Percentiles rank a stretch among this genome's conserved stretches.
phyloP scores from a whole-genome alignment of 2,329 filamentous ascomycete species.

The Dothideomycetidae sp. region DNA sequence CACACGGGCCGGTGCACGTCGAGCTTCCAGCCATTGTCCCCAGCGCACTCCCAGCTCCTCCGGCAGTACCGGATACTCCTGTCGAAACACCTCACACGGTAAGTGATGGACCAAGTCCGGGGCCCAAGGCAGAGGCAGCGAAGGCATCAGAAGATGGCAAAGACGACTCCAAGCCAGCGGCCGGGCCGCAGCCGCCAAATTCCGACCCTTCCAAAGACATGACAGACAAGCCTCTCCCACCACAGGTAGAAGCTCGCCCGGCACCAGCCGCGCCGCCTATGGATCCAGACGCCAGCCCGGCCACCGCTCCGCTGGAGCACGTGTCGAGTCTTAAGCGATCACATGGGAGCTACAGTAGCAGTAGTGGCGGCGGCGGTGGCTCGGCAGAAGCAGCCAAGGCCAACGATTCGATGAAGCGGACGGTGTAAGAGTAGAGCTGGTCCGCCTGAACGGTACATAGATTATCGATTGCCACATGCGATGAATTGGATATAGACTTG shows the following conservation, averaged over 20 bases:
- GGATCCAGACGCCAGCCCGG: slow-evolving; percentile 8
- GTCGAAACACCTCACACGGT: too few relatives aligned
- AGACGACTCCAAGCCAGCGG: not conserved
- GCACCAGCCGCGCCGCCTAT: not conserved
- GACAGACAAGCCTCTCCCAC: not conserved
- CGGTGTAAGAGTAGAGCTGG: not conserved
- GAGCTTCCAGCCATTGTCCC: not conserved
- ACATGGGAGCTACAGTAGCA: too few relatives aligned
- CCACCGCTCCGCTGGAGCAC: slow-evolving; percentile 4
- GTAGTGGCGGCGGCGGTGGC: too few relatives aligned
- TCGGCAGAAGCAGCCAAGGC: too few relatives aligned
- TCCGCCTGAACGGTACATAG: not conserved
- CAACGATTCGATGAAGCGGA: slow-evolving; percentile 2
- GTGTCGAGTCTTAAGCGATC: not conserved
- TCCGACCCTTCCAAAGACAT: not conserved
- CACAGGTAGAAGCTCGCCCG: not conserved
- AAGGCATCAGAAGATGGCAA: not conserved
- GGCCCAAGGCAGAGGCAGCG: not conserved
- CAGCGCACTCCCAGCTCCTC: not conserved
- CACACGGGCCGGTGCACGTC: not conserved
- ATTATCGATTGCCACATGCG: too few relatives aligned
- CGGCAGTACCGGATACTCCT: not conserved
- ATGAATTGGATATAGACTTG: too few relatives aligned
- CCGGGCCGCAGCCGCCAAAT: not conserved
- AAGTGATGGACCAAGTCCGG: slow-evolving; percentile 1